Conservation (phyloP, 1,139 yeast species). For the Saccharomycopsis hybrid region DNA sequence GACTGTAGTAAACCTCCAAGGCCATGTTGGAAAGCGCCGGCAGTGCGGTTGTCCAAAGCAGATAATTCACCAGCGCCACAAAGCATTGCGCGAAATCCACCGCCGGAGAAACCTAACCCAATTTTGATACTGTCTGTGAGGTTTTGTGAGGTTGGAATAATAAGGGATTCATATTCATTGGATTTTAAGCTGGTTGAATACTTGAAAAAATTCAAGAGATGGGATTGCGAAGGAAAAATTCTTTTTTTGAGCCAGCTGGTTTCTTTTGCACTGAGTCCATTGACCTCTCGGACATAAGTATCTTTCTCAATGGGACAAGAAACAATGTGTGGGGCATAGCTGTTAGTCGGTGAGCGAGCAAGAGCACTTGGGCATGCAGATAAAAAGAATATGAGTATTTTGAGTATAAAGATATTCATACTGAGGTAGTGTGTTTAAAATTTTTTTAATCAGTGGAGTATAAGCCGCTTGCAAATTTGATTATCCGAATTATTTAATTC, state of each 20-base stretch:
- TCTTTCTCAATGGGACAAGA: constrained; percentile 21
- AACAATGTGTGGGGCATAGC: constrained; percentile 16
- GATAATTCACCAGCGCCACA: constrained; percentile 83
- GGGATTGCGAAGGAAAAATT: constrained; percentile 41
- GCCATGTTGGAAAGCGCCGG: constrained; percentile 50
- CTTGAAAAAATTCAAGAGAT: constrained; percentile 48
- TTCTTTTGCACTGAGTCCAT: constrained; percentile 28
- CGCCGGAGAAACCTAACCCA: constrained; percentile 82
- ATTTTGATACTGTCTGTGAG: constrained; percentile 27
- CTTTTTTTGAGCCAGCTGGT: constrained; percentile 37
- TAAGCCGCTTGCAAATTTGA: too few relatives aligned
- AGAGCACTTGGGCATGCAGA: background rate
- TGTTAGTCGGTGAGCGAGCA: background rate
- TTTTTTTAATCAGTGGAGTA: too few relatives aligned
- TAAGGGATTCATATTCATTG: constrained; percentile 44
- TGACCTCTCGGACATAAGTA: constrained; percentile 34
- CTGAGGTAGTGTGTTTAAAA: too few relatives aligned
- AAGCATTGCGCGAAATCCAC: constrained; percentile 89
- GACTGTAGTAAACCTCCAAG: constrained; percentile 74
- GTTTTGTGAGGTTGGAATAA: background rate
- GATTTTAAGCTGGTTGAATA: constrained; percentile 49
- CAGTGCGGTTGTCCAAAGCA: constrained; percentile 75
- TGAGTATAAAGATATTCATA: too few relatives aligned
- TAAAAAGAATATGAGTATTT: background rate
- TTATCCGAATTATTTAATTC: too few relatives aligned